Conservation (phyloP, 2,329 filamentous ascomycete genomes). For the Phoma sp. region DNA sequence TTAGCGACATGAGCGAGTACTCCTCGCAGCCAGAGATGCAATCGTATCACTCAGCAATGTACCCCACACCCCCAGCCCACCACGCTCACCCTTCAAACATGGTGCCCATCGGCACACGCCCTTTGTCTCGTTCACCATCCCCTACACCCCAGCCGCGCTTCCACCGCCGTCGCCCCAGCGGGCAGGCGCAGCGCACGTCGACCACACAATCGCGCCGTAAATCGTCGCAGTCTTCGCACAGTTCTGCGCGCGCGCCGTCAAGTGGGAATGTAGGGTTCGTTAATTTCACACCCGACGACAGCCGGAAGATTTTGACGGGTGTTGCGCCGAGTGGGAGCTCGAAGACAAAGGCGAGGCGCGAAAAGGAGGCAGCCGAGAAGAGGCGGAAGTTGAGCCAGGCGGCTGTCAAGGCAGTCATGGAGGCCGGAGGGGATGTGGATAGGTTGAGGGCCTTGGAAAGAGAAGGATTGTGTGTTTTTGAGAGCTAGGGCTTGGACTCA, state of each 20-base stretch:
- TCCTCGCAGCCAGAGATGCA: slow-evolving; percentile 20
- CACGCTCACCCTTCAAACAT: slow-evolving; percentile 13
- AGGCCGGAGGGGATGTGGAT: slow-evolving; percentile 71
- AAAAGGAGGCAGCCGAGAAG: slow-evolving; percentile 85
- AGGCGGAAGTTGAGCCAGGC: slow-evolving; percentile 72
- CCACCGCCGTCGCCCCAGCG: slow-evolving; percentile 33
- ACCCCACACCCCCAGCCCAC: slow-evolving; percentile 1
- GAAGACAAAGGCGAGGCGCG: slow-evolving; percentile 92
- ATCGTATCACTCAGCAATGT: slow-evolving; percentile 8
- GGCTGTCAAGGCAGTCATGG: slow-evolving; percentile 72
- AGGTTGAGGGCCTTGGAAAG: slow-evolving; percentile 52
- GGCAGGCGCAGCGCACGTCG: slow-evolving; percentile 8
- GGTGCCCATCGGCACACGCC: slow-evolving; percentile 30
- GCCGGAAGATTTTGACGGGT: slow-evolving; percentile 79
- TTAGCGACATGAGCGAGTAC: slow-evolving; percentile 23
- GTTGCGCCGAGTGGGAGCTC: slow-evolving; percentile 90
- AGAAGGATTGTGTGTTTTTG: slow-evolving; percentile 48
- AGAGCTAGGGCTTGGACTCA: slow-evolving; percentile 20
- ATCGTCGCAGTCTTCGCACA: slow-evolving; percentile 17
- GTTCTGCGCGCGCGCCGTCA: slow-evolving; percentile 52
- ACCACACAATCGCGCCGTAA: slow-evolving; percentile 8
- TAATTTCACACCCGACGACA: slow-evolving; percentile 87
- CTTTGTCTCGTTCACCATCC: slow-evolving; percentile 34
- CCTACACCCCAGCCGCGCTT: slow-evolving; percentile 36
- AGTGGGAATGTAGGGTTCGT: slow-evolving; percentile 72